Evolutionary conservation across 768 basidiomycete genomes (phyloP), one percentile per base, ranked within the genome.

Genomic region (Dentipellis sp.): DNA sequence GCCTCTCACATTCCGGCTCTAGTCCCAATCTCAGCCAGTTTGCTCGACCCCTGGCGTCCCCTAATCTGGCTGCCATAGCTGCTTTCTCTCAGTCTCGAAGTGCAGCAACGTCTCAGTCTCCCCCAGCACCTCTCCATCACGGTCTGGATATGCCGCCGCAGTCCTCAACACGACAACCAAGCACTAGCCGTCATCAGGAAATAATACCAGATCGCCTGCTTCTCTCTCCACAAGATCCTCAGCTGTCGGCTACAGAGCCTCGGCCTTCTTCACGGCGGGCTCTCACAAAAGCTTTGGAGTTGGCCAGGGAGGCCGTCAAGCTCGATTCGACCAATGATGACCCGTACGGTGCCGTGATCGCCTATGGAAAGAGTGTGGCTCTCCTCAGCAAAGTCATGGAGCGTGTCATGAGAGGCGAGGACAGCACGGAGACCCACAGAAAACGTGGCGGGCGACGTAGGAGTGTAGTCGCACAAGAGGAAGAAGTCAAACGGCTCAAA

Each of bases 381-480:
- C 75, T 95, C 23, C 76, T 95, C 29, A 89, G 86, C 63, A 89
- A 92, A 68, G 93, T 95, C 53, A 95, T 95, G 93, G 88, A 91
- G 63, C 75, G 91, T 40, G 93, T 94, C 1, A 78, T 88, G 69
- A 78, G 84, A 65, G 90, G 90, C 4, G 92, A 94, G 69, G 88
- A 91, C 64, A 82, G 80, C 59, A 82, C 82, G 23, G 88, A 89
- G 50, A 70, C 75, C n/a, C 61, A 71, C 57, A 76, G 83, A 66
- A 74, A 77, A 62, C 77, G 71, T 59, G 78, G 74, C 63, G 80
- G 79, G 34, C 78, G 86, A 60, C 80, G 85, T 57, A 79, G 86
- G 66, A 90, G 87, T 64, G 82, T 89, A 14, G 84, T 88, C n/a
- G 91, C 92, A 21, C 89, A 92, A 67, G 86, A 91, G 68, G 93